Conservation (phyloP, 129 eudicot species). For the Tanacetum coccineum region DNA sequence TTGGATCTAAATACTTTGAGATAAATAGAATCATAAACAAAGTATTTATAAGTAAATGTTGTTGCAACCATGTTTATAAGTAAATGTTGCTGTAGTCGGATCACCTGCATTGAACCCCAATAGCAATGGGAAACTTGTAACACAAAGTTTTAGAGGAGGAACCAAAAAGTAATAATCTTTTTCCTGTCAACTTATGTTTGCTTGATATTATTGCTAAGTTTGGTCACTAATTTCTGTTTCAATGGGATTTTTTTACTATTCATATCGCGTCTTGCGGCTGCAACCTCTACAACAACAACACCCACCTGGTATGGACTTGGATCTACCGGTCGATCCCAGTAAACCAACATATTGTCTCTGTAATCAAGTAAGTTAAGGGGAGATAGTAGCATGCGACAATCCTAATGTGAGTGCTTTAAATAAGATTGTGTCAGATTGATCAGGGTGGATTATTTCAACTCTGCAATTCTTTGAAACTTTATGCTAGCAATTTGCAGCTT, state of each 20-base stretch:
- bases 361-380: slow-evolving; percentile 89
- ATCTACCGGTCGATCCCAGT: too few relatives aligned
- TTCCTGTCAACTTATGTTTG: background rate
- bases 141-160: slow-evolving; percentile 76
- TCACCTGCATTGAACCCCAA: slow-evolving; percentile 43
- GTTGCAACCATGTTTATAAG: too few relatives aligned
- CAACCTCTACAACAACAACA: too few relatives aligned
- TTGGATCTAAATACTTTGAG: background rate
- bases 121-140: slow-evolving; percentile 55
- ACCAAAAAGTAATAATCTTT: slow-evolving; percentile 65
- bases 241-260: too few relatives aligned
- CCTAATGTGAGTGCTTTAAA: too few relatives aligned
- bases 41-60: too few relatives aligned
- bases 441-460: too few relatives aligned
- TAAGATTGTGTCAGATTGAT: too few relatives aligned
- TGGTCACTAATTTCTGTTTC: slow-evolving; percentile 3
- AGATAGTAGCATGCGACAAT: slow-evolving; percentile 86
- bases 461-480: too few relatives aligned
- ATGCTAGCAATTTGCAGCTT: too few relatives aligned
- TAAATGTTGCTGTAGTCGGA: slow-evolving; percentile 53
- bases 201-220: background rate
- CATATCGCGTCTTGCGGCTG: too few relatives aligned
- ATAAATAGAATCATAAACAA: background rate
- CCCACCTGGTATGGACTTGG: too few relatives aligned
- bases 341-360: slow-evolving; percentile 88